Conservation (phyloP, 164 flowering plant genomes). For the Vitis amurensis region DNA sequence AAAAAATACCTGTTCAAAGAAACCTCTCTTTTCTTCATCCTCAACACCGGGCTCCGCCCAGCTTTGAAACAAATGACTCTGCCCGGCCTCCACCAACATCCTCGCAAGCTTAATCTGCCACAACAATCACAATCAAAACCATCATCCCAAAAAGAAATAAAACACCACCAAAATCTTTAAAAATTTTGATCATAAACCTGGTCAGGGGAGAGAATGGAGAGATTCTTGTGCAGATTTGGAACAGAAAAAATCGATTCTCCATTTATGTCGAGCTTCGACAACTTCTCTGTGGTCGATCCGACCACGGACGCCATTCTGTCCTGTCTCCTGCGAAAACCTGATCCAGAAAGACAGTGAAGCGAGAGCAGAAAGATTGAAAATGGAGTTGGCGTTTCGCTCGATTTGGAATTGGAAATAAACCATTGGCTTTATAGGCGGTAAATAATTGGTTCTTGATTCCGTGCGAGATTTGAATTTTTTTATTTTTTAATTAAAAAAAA, state of each 20-base stretch:
- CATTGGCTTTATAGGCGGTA: too few relatives aligned
- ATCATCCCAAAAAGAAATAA: not conserved
- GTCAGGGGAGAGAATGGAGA: conserved; percentile 53
- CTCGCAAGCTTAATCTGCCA: conserved; percentile 68
- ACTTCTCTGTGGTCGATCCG: conserved; percentile 29
- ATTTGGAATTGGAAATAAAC: too few relatives aligned
- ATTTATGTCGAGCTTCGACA: conserved; percentile 37
- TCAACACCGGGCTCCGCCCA: conserved; percentile 85
- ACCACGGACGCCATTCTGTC: conserved; percentile 40
- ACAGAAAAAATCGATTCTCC: conserved; percentile 44
- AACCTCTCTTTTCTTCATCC: conserved; percentile 60
- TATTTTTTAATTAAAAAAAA: too few relatives aligned
- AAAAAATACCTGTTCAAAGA: conserved; percentile 75
- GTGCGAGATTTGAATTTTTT: too few relatives aligned
- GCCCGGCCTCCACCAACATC: conserved; percentile 68
- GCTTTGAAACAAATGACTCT: conserved; percentile 73
- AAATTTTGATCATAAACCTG: conserved; percentile 35
- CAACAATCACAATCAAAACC: conserved; percentile 3
- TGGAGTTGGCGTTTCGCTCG: too few relatives aligned
- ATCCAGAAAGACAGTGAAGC: too few relatives aligned
- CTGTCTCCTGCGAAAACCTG: too few relatives aligned
- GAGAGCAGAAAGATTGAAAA: too few relatives aligned
- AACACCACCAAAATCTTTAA: not conserved
- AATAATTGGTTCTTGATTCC: too few relatives aligned
- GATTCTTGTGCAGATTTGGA: conserved; percentile 63